These are phyloP conservation scores for Phaffia rhodozyma DNA, from an alignment of 1,284 basidiomycete species.

Conservation along the genomic window DNA sequence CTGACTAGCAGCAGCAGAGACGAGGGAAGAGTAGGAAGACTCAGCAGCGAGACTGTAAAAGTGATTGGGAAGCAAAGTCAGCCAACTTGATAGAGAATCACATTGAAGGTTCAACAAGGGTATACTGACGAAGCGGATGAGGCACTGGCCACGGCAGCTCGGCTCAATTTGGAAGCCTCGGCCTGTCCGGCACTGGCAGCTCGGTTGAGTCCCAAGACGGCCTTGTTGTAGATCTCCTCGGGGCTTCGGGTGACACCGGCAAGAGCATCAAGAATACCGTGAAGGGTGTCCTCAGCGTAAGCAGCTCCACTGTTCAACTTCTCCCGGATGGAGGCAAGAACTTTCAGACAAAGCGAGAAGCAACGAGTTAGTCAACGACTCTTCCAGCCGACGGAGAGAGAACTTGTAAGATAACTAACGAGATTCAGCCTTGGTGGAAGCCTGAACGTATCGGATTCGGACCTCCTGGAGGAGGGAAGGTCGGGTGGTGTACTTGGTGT, in stretches of 20 bases:
- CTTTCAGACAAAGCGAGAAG: neutral
- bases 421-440: conserved; percentile 45
- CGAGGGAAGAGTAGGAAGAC: conserved; percentile 12
- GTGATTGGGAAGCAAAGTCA: neutral
- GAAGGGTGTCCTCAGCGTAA: conserved; percentile 56
- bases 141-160: neutral
- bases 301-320: conserved; percentile 51
- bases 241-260: conserved; percentile 5
- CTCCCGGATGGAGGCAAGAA: conserved; percentile 49
- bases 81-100: neutral
- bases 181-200: neutral
- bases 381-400: neutral
- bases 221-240: conserved; percentile 7
- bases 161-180: conserved; percentile 11
- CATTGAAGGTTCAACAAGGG: too few species aligned
- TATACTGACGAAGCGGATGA: conserved; percentile 1
- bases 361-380: neutral
- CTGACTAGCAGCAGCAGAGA: neutral
- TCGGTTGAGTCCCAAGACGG: neutral
- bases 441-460: conserved; percentile 62
- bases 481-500: conserved; percentile 49
- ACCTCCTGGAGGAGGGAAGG: conserved; percentile 60
- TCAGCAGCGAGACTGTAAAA: conserved; percentile 9
- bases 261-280: conserved; percentile 47
- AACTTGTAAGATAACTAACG: neutral